Evolutionary conservation across 148 eudicot genomes (phyloP), one percentile per base, ranked within the genome.

Genomic region (Tetragonia tetragonoides): DNA sequence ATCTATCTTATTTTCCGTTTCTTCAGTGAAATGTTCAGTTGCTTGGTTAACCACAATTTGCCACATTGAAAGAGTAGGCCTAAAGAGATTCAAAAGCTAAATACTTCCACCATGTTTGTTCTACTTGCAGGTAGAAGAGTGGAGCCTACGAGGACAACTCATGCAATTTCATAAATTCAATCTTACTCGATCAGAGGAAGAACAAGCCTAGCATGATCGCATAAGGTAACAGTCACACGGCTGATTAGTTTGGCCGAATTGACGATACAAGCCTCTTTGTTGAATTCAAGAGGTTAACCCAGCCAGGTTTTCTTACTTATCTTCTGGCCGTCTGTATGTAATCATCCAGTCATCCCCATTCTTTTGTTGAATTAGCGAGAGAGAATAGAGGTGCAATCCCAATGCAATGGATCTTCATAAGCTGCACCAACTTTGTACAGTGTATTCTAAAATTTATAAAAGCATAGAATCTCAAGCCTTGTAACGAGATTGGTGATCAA

Each of bases 101-200:
- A 44, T 17, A 34, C 38, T 75, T 75, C 37, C 3, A 3, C 1
- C 20, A 4, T 65, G 46, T 63, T 61, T 28, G 34, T 28, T 28
- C 34, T 47, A 69, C 51, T 81, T 63, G 68, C 89, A 92, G 97
- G 87, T 87, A 75, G 87, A 82, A 66, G 97, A 92, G 59, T 90
- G 92, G 81, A 89, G 94, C 78, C 80, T 90, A 68, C 84, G 90
- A 87, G 92, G 97, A 54, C 89, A 88, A 64, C 77, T 90, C 21
- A 82, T 92, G 70, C 92, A 92, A 69, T 68, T 86, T 46, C 82
- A 76, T 24, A 67, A 40, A 39, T 66, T 62, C 80, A 81, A 78
- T 68, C 78, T 46, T 37, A 49, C 16, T 53, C 75, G 18, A 41
- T 42, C 77, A 3, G 23, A 68, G 28, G 70, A 61, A 24, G 38